Percentiles rank a stretch among this genome's conserved stretches.
phyloP scores from a whole-genome alignment of 2,329 filamentous ascomycete genomes.

The Kalaharituber pfeilii region DNA sequence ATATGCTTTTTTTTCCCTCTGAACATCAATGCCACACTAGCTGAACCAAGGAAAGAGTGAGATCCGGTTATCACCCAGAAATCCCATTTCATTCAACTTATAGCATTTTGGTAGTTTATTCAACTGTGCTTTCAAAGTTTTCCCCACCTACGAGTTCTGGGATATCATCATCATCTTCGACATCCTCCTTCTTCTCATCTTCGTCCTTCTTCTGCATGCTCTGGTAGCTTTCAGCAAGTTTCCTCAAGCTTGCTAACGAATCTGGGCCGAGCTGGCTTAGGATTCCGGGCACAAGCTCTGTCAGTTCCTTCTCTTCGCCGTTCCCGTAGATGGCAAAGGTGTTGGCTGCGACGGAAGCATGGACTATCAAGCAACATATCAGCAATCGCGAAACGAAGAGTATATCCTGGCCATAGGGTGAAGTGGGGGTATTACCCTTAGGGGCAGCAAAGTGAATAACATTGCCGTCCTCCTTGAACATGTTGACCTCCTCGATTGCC shows the following conservation, averaged over 20 bases:
- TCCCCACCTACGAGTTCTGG: slow-evolving; percentile 91
- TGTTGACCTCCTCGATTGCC: slow-evolving; percentile 99
- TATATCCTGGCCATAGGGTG: slow-evolving; percentile 3
- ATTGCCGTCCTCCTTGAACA: slow-evolving; percentile 99
- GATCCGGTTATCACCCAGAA: neutral
- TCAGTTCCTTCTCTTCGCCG: slow-evolving; percentile 99
- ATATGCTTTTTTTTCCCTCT: neutral
- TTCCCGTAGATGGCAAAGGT: slow-evolving; percentile 99
- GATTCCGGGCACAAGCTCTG: slow-evolving; percentile 96
- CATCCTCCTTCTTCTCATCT: slow-evolving; percentile 51
- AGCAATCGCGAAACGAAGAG: slow-evolving; percentile 1
- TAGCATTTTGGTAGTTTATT: slow-evolving; percentile 26
- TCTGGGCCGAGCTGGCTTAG: slow-evolving; percentile 99
- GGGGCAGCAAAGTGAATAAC: slow-evolving; percentile 98
- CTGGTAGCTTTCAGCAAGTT: slow-evolving; percentile 99
- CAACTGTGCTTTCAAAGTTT: slow-evolving; percentile 96
- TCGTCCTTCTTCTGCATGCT: slow-evolving; percentile 86
- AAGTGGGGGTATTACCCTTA: slow-evolving; percentile 50
- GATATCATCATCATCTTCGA: slow-evolving; percentile 72
- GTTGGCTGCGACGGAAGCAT: slow-evolving; percentile 93
- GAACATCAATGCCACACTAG: neutral
- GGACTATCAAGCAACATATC: slow-evolving; percentile 43
- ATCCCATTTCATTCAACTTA: neutral
- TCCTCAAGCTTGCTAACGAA: slow-evolving; percentile 90
- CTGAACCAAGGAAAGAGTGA: neutral